These are phyloP conservation scores for Cicer cuneatum DNA, from an alignment of 306 rosid genomes.

Conservation along the genomic window DNA sequence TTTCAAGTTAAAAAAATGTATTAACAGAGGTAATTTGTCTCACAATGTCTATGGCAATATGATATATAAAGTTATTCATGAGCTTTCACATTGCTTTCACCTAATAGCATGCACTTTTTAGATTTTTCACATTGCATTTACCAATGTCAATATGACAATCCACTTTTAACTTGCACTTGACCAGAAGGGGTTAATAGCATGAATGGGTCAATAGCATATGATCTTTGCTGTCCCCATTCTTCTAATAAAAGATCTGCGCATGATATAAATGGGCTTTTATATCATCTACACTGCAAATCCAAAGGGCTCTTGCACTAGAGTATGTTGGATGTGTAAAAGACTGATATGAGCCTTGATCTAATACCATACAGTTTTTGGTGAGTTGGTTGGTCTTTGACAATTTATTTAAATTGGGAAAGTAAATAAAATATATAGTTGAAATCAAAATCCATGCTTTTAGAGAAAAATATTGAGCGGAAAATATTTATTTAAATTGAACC, in stretches of 20 bases:
- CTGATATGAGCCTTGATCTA: neutral
- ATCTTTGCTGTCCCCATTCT: slow-evolving; percentile 4
- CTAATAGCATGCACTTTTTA: slow-evolving; percentile 11
- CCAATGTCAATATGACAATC: slow-evolving; percentile 11
- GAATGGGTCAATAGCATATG: neutral
- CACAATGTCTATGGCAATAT: slow-evolving; percentile 4
- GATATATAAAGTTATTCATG: slow-evolving; percentile 12
- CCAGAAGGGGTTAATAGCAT: slow-evolving; percentile 1
- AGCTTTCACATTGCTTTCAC: slow-evolving; percentile 7
- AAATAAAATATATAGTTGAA: no score
- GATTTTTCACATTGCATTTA: slow-evolving; percentile 26
- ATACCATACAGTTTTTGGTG: neutral
- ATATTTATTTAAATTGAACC: neutral
- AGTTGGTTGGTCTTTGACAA: neutral
- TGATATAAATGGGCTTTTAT: neutral
- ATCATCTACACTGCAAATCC: slow-evolving; percentile 1
- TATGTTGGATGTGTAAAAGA: neutral
- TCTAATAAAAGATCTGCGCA: slow-evolving; percentile 20
- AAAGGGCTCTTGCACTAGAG: slow-evolving; percentile 3
- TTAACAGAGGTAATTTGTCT: slow-evolving; percentile 9
- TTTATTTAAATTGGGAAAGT: neutral
- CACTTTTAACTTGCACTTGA: slow-evolving; percentile 15
- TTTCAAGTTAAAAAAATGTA: neutral
- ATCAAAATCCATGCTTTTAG: no score
- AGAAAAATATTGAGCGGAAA: no score